Conservation (phyloP, 495 filamentous ascomycete species). For the Penicillium roqueforti region DNA sequence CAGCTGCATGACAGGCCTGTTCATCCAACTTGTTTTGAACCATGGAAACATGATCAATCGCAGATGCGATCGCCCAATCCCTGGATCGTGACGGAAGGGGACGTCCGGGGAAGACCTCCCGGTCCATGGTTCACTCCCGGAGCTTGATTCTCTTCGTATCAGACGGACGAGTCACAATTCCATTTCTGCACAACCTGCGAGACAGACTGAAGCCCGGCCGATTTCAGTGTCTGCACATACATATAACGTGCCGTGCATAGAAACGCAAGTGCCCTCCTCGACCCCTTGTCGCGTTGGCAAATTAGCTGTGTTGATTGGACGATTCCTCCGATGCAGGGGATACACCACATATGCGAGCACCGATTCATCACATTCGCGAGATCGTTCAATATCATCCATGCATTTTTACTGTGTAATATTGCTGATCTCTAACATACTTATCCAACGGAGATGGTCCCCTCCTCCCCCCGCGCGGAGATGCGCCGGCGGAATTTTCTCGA, state of each 20-base stretch:
- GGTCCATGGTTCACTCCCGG: constrained; percentile 28
- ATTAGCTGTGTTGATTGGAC: neutral
- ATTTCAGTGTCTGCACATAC: neutral
- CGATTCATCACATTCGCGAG: constrained; percentile 4
- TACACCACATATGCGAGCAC: constrained; percentile 1
- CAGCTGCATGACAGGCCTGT: neutral
- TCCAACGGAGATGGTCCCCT: neutral
- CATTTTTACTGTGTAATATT: neutral
- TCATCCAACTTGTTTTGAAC: neutral
- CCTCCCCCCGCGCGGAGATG: constrained; percentile 17
- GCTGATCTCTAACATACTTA: neutral
- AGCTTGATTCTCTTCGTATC: constrained; percentile 14
- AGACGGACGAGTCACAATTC: neutral
- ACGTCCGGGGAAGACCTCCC: constrained; percentile 20
- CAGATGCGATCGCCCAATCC: constrained; percentile 5
- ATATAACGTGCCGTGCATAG: constrained; percentile 1
- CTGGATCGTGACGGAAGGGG: constrained; percentile 18
- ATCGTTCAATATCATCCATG: neutral
- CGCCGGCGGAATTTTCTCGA: constrained; percentile 29
- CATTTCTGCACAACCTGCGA: neutral
- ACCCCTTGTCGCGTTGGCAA: constrained; percentile 3
- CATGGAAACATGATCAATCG: constrained; percentile 1
- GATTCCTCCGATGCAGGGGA: constrained; percentile 9
- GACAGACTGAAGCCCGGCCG: neutral
- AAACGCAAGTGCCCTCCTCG: neutral